phyloP scores from a whole-genome alignment of 805 yeast species.

The Nakazawaea ambrosiae region DNA sequence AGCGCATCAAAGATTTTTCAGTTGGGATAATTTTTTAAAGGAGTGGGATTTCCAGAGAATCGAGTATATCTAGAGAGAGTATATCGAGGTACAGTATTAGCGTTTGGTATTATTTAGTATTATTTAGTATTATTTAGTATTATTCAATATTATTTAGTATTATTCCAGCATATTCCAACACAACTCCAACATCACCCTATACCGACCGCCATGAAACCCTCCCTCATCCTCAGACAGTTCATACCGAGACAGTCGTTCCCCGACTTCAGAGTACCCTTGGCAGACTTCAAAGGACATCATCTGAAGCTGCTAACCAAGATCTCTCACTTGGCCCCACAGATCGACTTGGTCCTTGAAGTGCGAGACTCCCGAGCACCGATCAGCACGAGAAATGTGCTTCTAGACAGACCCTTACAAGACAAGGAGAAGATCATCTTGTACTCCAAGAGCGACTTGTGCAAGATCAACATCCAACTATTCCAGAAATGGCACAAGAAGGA shows the following conservation, averaged over 20 bases:
- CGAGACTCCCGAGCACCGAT: slow-evolving; percentile 89
- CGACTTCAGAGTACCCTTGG: slow-evolving; percentile 54
- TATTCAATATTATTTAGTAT: too few relatives aligned
- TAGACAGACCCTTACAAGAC: slow-evolving; percentile 56
- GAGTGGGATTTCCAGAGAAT: too few relatives aligned
- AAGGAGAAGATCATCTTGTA: slow-evolving; percentile 61
- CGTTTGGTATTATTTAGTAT: too few relatives aligned
- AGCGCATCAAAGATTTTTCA: too few relatives aligned
- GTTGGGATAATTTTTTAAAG: too few relatives aligned
- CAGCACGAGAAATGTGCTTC: slow-evolving; percentile 71
- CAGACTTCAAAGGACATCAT: slow-evolving; percentile 91
- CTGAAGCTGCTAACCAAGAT: slow-evolving; percentile 66
- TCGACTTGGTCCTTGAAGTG: slow-evolving; percentile 77
- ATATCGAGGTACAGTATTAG: too few relatives aligned
- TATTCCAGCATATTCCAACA: too few relatives aligned
- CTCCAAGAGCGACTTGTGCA: slow-evolving; percentile 65
- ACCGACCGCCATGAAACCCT: slow-evolving; percentile 3
- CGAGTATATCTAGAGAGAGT: too few relatives aligned
- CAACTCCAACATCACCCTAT: too few relatives aligned
- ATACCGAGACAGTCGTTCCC: slow-evolving; percentile 73
- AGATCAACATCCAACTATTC: slow-evolving; percentile 32
- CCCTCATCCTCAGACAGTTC: slow-evolving; percentile 26
- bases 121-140: too few relatives aligned
- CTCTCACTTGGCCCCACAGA: slow-evolving; percentile 64
- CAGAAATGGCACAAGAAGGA: slow-evolving; percentile 43